Conservation (phyloP, 2,329 filamentous ascomycete genomes). For the Penicillium sp. region DNA sequence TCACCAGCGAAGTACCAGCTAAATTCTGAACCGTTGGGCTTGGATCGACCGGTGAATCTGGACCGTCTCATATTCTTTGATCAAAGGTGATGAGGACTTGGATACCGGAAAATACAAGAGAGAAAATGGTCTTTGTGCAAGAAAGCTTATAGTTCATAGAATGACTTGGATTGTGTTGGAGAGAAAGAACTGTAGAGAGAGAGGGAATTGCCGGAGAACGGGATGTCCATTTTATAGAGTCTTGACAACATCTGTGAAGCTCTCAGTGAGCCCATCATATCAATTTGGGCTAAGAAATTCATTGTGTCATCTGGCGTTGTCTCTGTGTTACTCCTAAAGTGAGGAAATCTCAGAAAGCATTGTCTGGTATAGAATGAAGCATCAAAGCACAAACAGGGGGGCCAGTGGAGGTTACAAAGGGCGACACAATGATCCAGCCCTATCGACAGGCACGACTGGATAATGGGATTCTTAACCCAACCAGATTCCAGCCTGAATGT, state of each 20-base stretch:
- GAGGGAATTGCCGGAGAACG: constrained; percentile 2
- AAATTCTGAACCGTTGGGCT: neutral
- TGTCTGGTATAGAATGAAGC: neutral
- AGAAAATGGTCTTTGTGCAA: neutral
- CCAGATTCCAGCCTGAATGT: constrained; percentile 8
- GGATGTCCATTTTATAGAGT: constrained; percentile 1
- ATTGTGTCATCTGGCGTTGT: neutral
- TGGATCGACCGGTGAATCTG: constrained; percentile 1
- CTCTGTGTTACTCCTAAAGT: neutral
- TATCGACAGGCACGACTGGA: constrained; percentile 8
- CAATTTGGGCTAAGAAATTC: neutral
- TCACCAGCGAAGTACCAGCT: constrained; percentile 7
- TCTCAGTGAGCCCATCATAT: constrained; percentile 4
- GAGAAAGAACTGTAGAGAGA: constrained; percentile 1
- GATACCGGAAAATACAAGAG: neutral
- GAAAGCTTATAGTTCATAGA: neutral
- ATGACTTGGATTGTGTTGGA: neutral
- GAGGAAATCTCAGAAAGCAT: neutral
- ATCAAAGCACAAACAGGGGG: neutral
- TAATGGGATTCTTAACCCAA: constrained; percentile 13
- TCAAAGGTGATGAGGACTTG: neutral
- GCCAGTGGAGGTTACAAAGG: neutral
- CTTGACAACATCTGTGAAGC: neutral
- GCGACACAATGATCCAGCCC: neutral
- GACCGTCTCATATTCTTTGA: neutral